phyloP scores from a whole-genome alignment of 208 protist genomes.

The Kentomonas sorsogonicus region DNA sequence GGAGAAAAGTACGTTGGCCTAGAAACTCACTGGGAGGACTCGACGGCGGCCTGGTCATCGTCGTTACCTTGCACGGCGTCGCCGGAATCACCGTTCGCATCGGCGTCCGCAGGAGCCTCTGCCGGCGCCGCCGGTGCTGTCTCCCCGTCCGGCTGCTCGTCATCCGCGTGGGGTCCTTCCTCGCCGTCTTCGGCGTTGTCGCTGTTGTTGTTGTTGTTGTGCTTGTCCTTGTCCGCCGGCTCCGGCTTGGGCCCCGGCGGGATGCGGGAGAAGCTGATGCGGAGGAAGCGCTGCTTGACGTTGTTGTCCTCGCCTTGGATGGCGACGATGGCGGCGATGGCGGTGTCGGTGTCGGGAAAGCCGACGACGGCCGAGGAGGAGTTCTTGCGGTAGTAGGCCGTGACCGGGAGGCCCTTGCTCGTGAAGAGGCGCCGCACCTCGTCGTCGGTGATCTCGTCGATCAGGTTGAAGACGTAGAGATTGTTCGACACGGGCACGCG shows the following conservation, averaged over 20 bases:
- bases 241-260: conserved; percentile 39
- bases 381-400: conserved; percentile 57
- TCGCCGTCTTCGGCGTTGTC: conserved; percentile 3
- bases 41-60: too few relatives aligned
- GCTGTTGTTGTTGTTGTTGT: conserved; percentile 2
- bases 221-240: conserved; percentile 7
- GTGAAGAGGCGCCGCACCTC: conserved; percentile 54
- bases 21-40: too few relatives aligned
- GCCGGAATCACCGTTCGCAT: background rate
- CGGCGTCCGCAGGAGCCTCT: background rate
- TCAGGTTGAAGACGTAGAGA: conserved; percentile 78
- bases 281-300: conserved; percentile 57
- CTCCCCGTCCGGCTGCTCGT: background rate
- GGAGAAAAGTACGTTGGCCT: too few relatives aligned
- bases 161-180: conserved; percentile 3
- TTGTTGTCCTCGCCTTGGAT: conserved; percentile 63
- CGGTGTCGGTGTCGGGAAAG: conserved; percentile 50
- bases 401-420: conserved; percentile 28
- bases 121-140: background rate
- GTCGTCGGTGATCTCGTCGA: conserved; percentile 51
- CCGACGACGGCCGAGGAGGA: conserved; percentile 47
- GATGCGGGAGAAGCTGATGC: conserved; percentile 82
- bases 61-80: too few relatives aligned
- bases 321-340: conserved; percentile 68
- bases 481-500: conserved; percentile 62